phyloP scores from a whole-genome alignment of 768 basidiomycete genomes.

The Termitomyces sp. region DNA sequence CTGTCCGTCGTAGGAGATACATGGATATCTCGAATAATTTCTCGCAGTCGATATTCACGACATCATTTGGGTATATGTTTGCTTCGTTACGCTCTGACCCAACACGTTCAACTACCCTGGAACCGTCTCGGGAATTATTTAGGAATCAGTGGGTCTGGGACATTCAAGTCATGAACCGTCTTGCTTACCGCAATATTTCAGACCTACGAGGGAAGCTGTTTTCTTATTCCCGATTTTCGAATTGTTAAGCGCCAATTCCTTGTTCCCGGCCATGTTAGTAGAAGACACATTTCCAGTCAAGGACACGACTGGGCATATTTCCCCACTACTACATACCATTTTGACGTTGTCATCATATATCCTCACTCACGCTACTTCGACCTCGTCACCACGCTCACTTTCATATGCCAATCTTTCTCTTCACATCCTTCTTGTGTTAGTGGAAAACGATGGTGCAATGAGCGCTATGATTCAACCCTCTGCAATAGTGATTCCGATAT shows the following conservation, averaged over 20 bases:
- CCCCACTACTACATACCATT: constrained; percentile 41
- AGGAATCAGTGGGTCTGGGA: constrained; percentile 43
- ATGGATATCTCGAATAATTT: constrained; percentile 50
- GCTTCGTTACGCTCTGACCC: constrained; percentile 50
- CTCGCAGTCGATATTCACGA: constrained; percentile 40
- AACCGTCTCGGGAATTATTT: constrained; percentile 48
- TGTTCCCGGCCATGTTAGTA: constrained; percentile 44
- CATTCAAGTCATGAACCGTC: background rate
- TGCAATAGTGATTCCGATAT: constrained; percentile 43
- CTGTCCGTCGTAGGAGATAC: constrained; percentile 40
- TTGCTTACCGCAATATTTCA: constrained; percentile 19
- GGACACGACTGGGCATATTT: constrained; percentile 8
- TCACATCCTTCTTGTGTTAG: constrained; percentile 45
- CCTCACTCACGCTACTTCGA: constrained; percentile 61
- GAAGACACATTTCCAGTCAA: constrained; percentile 26
- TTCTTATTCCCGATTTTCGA: constrained; percentile 59
- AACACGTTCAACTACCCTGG: constrained; percentile 41
- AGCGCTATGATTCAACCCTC: constrained; percentile 37
- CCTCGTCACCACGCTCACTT: constrained; percentile 50
- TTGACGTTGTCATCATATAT: constrained; percentile 62
- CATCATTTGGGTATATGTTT: constrained; percentile 49
- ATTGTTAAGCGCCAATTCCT: constrained; percentile 45
- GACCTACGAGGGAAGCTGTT: constrained; percentile 59
- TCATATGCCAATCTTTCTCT: constrained; percentile 59
- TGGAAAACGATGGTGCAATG: constrained; percentile 46